Conservation (phyloP, 805 yeast genomes). For the Hanseniaspora mollemarum region DNA sequence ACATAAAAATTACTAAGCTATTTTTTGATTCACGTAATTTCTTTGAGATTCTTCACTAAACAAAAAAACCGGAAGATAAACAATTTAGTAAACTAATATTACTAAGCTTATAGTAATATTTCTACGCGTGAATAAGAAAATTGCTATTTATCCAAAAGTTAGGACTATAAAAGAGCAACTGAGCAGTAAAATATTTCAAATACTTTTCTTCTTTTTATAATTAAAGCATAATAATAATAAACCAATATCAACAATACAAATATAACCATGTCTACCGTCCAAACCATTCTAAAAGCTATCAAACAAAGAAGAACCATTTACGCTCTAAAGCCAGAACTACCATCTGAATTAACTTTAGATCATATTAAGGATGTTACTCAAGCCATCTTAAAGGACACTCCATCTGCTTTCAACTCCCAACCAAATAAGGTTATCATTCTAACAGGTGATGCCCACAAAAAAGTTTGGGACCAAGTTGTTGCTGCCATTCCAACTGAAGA, state of each 20-base stretch:
- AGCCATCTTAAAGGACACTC: constrained; percentile 37
- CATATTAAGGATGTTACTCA: constrained; percentile 36
- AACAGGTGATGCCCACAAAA: constrained; percentile 36
- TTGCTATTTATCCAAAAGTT: no score
- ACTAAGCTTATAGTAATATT: no score
- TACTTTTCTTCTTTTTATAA: no score
- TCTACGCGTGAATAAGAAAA: no score
- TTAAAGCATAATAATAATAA: neutral
- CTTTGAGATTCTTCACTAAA: no score
- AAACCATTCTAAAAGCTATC: constrained; percentile 28
- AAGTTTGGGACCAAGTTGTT: constrained; percentile 37
- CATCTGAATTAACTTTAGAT: constrained; percentile 32
- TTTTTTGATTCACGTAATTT: no score
- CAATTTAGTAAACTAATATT: no score
- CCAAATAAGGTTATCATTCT: constrained; percentile 39
- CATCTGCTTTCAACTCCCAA: constrained; percentile 44
- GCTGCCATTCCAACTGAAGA: constrained; percentile 31
- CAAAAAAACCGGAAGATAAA: no score
- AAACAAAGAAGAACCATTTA: constrained; percentile 40
- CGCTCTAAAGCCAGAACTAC: constrained; percentile 36
- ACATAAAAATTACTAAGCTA: no score
- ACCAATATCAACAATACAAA: neutral
- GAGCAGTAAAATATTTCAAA: no score
- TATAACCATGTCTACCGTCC: constrained; percentile 3
- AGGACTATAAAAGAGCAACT: no score